These are phyloP conservation scores for Penicillium samsonianum DNA, from an alignment of 495 filamentous ascomycete genomes.

Conservation along the genomic window DNA sequence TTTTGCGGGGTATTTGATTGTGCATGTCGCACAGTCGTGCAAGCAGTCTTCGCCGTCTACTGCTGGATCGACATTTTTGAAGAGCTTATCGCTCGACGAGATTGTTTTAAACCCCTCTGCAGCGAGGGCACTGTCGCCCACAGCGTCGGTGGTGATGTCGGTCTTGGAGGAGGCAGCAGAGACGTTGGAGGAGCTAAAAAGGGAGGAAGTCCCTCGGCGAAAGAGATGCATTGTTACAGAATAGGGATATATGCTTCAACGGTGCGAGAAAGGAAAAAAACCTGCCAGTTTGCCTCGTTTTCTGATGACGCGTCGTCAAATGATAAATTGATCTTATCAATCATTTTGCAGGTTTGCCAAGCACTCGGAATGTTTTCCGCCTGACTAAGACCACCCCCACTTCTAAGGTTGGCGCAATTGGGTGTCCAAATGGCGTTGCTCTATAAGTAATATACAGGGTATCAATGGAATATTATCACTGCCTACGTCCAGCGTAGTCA, in stretches of 20 bases:
- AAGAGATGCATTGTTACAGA: conserved; percentile 39
- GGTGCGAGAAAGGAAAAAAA: background rate
- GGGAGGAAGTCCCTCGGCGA: conserved; percentile 36
- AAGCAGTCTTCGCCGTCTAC: conserved; percentile 89
- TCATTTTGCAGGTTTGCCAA: conserved; percentile 34
- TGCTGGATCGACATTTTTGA: conserved; percentile 58
- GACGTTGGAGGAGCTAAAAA: conserved; percentile 37
- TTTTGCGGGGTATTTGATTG: conserved; percentile 71
- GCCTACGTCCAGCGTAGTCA: conserved; percentile 28
- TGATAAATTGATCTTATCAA: conserved; percentile 34
- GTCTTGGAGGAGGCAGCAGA: conserved; percentile 33
- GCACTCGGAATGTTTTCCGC: conserved; percentile 19
- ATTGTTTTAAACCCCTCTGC: conserved; percentile 43
- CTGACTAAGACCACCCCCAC: conserved; percentile 28
- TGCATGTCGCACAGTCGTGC: conserved; percentile 86
- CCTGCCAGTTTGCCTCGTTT: background rate
- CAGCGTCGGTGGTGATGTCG: conserved; percentile 27
- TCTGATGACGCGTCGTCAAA: conserved; percentile 11
- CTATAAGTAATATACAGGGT: conserved; percentile 28
- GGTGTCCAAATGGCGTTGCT: conserved; percentile 9
- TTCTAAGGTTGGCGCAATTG: conserved; percentile 11
- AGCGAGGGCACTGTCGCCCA: conserved; percentile 24
- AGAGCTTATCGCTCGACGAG: conserved; percentile 40
- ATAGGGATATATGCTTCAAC: background rate
- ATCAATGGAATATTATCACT: conserved; percentile 7